These are phyloP conservation scores for Melampsora medusae DNA, from an alignment of 1,284 basidiomycete species.

Conservation along the genomic window DNA sequence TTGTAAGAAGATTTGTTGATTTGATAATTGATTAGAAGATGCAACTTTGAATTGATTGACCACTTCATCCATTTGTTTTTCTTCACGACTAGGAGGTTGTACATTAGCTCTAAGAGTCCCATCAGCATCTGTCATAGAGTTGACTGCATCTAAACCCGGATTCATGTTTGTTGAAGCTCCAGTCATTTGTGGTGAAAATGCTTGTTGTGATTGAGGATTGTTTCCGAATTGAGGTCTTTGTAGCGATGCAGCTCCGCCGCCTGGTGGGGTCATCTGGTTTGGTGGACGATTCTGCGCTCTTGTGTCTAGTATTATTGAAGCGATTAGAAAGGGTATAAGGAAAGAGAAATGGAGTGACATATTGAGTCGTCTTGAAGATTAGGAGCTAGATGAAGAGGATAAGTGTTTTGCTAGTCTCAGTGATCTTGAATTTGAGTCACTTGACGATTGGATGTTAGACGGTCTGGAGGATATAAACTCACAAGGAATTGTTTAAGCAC, in stretches of 20 bases:
- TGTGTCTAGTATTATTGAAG: no score
- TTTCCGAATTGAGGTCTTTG: neutral
- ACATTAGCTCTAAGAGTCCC: neutral
- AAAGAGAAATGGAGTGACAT: no score
- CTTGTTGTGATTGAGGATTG: neutral
- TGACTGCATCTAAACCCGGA: neutral
- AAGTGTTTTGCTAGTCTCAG: no score
- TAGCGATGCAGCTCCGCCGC: neutral
- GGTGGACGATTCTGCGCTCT: no score
- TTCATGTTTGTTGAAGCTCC: neutral
- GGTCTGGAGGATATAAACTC: no score
- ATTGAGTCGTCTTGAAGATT: no score
- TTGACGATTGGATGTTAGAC: no score
- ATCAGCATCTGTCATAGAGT: neutral
- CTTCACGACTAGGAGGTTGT: neutral
- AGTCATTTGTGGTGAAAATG: neutral
- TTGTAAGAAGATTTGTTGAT: neutral
- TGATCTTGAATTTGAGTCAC: no score
- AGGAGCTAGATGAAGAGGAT: no score
- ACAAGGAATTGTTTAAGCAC: no score
- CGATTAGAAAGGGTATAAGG: no score
- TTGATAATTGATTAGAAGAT: neutral
- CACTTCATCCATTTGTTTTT: neutral
- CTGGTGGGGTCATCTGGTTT: no score
- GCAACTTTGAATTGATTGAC: neutral